Conservation (phyloP, 176 grass and related monocot genomes). For the Carex scoparia region DNA sequence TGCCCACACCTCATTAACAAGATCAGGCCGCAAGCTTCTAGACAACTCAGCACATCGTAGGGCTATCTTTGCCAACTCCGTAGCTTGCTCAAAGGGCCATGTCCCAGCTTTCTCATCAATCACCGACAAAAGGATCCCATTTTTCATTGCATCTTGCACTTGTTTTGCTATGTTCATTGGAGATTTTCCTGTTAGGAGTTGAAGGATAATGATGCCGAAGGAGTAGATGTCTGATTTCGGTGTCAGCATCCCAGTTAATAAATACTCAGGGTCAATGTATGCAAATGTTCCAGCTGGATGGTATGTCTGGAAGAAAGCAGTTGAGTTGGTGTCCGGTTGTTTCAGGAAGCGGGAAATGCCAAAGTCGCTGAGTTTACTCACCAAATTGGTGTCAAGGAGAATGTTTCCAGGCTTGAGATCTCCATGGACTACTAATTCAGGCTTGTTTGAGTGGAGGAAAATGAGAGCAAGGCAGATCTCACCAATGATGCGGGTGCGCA, state of each 20-base stretch:
- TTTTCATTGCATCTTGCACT: conserved; percentile 38
- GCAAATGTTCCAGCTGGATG: conserved; percentile 30
- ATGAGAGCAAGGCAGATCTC: conserved; percentile 44
- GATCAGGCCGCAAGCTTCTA: conserved; percentile 34
- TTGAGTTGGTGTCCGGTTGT: conserved; percentile 22
- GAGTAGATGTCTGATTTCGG: conserved; percentile 45
- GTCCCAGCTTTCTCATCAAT: conserved; percentile 33
- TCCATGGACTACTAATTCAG: conserved; percentile 41
- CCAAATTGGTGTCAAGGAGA: conserved; percentile 43
- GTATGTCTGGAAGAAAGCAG: conserved; percentile 15
- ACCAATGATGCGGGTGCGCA: conserved; percentile 40
- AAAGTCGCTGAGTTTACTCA: conserved; percentile 52
- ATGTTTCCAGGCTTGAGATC: conserved; percentile 56
- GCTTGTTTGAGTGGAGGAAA: conserved; percentile 50
- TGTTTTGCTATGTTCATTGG: conserved; percentile 19
- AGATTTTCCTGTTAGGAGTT: conserved; percentile 37
- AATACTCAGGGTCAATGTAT: conserved; percentile 47
- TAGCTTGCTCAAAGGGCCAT: conserved; percentile 49
- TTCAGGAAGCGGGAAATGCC: conserved; percentile 39
- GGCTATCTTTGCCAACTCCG: conserved; percentile 33
- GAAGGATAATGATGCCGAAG: conserved; percentile 43
- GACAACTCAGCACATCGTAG: conserved; percentile 35
- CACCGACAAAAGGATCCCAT: conserved; percentile 19
- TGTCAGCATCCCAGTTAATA: conserved; percentile 32
- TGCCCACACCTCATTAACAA: conserved; percentile 35